These are phyloP conservation scores for Fusarium liriodendri DNA, from an alignment of 2,329 filamentous ascomycete genomes.

Conservation along the genomic window DNA sequence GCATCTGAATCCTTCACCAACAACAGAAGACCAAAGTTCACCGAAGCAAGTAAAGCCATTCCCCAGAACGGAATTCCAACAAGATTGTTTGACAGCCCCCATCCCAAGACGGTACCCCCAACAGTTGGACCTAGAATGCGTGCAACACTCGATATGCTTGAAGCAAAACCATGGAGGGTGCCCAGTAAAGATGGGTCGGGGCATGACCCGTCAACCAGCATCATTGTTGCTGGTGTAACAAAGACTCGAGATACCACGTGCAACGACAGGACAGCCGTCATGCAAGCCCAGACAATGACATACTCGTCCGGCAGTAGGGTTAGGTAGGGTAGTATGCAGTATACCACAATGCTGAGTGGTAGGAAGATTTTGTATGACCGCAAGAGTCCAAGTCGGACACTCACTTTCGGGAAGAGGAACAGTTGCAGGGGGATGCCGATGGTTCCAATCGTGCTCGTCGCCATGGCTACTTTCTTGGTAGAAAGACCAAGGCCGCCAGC, in stretches of 20 bases:
- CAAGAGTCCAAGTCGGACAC: not conserved
- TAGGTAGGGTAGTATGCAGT: not conserved
- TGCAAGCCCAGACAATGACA: not conserved
- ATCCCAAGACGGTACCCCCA: not conserved
- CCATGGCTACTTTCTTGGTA: constrained; percentile 36
- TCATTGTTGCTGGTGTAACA: not conserved
- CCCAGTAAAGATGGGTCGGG: not conserved
- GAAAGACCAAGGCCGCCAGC: constrained; percentile 40
- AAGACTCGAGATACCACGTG: not conserved
- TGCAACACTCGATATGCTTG: not conserved
- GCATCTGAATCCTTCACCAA: not conserved
- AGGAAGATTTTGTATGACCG: not conserved
- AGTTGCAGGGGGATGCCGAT: constrained; percentile 40
- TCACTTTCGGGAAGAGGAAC: constrained; percentile 31
- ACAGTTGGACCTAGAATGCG: not conserved
- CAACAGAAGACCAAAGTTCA: not conserved
- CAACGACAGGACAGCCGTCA: not conserved
- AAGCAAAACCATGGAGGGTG: not conserved
- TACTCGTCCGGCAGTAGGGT: not conserved
- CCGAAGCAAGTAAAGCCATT: not conserved
- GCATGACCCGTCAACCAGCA: not conserved
- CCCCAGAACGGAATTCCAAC: not conserved
- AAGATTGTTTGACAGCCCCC: not conserved
- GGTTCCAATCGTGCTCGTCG: constrained; percentile 39
- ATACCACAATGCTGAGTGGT: not conserved